These are phyloP conservation scores for Halophytophthora batemanensis DNA, from an alignment of 352 stramenopile species.

Conservation along the genomic window DNA sequence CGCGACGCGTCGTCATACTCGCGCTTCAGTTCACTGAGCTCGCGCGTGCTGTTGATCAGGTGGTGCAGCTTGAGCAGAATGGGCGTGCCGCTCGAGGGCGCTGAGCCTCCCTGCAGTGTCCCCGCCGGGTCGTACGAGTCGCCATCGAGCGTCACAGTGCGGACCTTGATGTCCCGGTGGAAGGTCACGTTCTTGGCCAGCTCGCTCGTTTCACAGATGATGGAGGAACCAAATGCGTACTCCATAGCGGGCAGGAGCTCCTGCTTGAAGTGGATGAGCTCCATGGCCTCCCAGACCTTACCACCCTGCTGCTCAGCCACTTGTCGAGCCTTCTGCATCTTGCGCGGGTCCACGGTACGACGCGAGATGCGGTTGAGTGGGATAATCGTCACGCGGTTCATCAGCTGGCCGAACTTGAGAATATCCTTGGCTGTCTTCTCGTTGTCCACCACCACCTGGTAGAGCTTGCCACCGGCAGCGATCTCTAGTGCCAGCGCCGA, in stretches of 20 bases:
- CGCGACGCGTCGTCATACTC: slow-evolving; percentile 63
- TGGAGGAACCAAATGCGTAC: slow-evolving; percentile 97
- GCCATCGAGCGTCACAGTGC: slow-evolving; percentile 97
- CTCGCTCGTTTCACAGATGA: slow-evolving; percentile 97
- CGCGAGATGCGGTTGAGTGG: slow-evolving; percentile 97
- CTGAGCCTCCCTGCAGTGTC: slow-evolving; percentile 92
- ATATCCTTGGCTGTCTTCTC: slow-evolving; percentile 98
- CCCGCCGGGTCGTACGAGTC: slow-evolving; percentile 98
- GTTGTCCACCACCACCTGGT: slow-evolving; percentile 99
- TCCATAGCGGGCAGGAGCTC: slow-evolving; percentile 95
- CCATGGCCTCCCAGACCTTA: slow-evolving; percentile 91
- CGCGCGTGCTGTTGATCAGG: slow-evolving; percentile 64
- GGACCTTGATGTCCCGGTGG: slow-evolving; percentile 91
- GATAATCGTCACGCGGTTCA: slow-evolving; percentile 98
- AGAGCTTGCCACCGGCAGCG: slow-evolving; percentile 96
- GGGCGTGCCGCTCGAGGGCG: slow-evolving; percentile 68
- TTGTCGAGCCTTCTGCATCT: slow-evolving; percentile 77
- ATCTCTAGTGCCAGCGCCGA: slow-evolving; percentile 97
- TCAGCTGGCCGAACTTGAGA: slow-evolving; percentile 95
- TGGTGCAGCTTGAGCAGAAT: slow-evolving; percentile 81
- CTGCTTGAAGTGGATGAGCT: slow-evolving; percentile 96
- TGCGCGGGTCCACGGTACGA: slow-evolving; percentile 64
- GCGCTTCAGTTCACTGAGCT: slow-evolving; percentile 63
- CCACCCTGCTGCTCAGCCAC: slow-evolving; percentile 89
- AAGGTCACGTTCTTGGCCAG: slow-evolving; percentile 86